Conservation (phyloP, 306 rosid species). For the Castanea sativa region DNA sequence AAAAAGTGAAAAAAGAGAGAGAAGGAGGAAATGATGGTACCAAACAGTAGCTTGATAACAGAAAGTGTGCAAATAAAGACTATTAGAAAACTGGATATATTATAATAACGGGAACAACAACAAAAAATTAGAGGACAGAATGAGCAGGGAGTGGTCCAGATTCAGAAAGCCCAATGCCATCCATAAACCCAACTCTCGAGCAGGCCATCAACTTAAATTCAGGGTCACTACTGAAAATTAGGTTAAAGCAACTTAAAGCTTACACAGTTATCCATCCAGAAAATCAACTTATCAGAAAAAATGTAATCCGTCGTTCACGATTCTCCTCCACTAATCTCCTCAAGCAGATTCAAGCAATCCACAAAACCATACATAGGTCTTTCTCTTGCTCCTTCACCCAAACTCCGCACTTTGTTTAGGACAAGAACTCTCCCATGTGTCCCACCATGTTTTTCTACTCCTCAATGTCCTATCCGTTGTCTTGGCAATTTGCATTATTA, state of each 20-base stretch:
- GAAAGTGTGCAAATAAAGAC: neutral
- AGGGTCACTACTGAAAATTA: too few species aligned
- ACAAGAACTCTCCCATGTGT: constrained; percentile 2
- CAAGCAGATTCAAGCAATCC: neutral
- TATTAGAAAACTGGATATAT: neutral
- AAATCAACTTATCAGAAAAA: too few species aligned
- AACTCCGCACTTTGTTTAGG: neutral
- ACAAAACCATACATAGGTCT: neutral
- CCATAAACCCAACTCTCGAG: too few species aligned
- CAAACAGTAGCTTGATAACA: neutral
- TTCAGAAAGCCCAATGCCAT: too few species aligned
- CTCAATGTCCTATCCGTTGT: neutral
- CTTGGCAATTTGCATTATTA: constrained; percentile 3
- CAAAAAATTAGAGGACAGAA: neutral
- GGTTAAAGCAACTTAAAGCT: too few species aligned
- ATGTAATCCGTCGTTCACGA: neutral
- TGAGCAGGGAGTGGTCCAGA: too few species aligned
- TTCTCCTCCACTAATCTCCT: neutral
- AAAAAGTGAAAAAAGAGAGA: neutral
- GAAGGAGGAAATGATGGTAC: neutral
- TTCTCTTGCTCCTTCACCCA: neutral
- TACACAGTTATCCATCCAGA: too few species aligned
- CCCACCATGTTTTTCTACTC: neutral
- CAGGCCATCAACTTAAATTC: too few species aligned
- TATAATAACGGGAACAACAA: neutral